Conservation (phyloP, 805 yeast species). For the Candida schatavii region DNA sequence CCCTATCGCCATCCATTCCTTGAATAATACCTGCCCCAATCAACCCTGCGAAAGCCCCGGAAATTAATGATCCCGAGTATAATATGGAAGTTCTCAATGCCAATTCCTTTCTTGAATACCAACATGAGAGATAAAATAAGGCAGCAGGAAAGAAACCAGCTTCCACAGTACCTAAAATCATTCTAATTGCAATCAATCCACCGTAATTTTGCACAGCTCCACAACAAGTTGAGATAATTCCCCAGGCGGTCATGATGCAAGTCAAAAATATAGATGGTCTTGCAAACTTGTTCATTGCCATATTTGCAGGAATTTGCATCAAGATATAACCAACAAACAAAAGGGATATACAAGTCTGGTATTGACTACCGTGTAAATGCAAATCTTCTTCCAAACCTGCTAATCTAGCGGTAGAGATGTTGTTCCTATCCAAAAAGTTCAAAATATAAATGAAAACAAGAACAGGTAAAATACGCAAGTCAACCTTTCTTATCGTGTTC, state of each 20-base stretch:
- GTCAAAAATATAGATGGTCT: slow-evolving; percentile 52
- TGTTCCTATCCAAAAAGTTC: slow-evolving; percentile 51
- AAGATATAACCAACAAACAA: slow-evolving; percentile 49
- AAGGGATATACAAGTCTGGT: slow-evolving; percentile 51
- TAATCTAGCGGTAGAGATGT: slow-evolving; percentile 52
- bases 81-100: slow-evolving; percentile 49
- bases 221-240: slow-evolving; percentile 44
- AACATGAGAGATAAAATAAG: slow-evolving; percentile 48
- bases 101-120: slow-evolving; percentile 54
- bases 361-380: slow-evolving; percentile 39
- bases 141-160: slow-evolving; percentile 50
- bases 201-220: slow-evolving; percentile 45
- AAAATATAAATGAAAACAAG: slow-evolving; percentile 49
- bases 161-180: slow-evolving; percentile 46
- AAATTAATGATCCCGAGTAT: slow-evolving; percentile 48
- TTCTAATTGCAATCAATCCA: slow-evolving; percentile 45
- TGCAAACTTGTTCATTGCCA: slow-evolving; percentile 44
- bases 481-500: slow-evolving; percentile 46
- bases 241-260: slow-evolving; percentile 49
- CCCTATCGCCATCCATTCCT: slow-evolving; percentile 37
- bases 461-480: slow-evolving; percentile 49
- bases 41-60: slow-evolving; percentile 57
- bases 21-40: slow-evolving; percentile 53
- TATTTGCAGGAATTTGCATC: slow-evolving; percentile 49
- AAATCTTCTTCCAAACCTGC: slow-evolving; percentile 49